Evolutionary conservation across 371 early-diverging fungal genomes (phyloP).

Genomic region (Mortierella sp.): DNA sequence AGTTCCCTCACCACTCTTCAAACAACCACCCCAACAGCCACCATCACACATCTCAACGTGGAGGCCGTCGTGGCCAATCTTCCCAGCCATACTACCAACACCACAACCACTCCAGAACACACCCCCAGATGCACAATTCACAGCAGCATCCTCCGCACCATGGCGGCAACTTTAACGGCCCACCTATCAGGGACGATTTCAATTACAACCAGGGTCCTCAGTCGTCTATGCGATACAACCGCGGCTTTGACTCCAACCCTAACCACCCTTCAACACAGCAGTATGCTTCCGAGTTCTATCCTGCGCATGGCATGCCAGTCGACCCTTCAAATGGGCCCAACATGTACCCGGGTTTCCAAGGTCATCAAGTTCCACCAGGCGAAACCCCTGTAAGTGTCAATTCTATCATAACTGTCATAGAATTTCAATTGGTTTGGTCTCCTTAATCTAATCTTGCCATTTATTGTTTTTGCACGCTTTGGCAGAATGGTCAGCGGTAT

Average conservation of each 20-base stretch:
- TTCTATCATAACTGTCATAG: neutral
- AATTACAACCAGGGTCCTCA: conserved; percentile 28
- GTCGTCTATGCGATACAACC: conserved; percentile 20
- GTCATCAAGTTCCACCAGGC: conserved; percentile 28
- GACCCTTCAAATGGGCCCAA: conserved; percentile 22
- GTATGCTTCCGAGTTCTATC: conserved; percentile 34
- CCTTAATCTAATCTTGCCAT: neutral
- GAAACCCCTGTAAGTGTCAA: conserved; percentile 34
- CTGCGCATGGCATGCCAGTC: conserved; percentile 10
- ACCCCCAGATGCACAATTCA: conserved; percentile 38
- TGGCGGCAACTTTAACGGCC: conserved; percentile 23
- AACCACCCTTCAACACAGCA: conserved; percentile 18
- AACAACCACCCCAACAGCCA: conserved; percentile 10
- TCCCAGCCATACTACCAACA: conserved; percentile 34
- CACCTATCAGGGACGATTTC: conserved; percentile 33
- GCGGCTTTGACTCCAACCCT: conserved; percentile 25
- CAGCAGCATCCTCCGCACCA: conserved; percentile 22
- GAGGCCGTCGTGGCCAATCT: conserved; percentile 36
- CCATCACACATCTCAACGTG: conserved; percentile 28
- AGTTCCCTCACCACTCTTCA: neutral
- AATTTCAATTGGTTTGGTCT: neutral
- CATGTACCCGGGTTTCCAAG: conserved; percentile 19
- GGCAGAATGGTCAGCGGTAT: conserved; percentile 24
- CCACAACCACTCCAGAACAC: conserved; percentile 40
- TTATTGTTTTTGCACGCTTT: neutral